Evolutionary conservation across 805 yeast species (phyloP).

Genomic region (Barnettozyma populi): DNA sequence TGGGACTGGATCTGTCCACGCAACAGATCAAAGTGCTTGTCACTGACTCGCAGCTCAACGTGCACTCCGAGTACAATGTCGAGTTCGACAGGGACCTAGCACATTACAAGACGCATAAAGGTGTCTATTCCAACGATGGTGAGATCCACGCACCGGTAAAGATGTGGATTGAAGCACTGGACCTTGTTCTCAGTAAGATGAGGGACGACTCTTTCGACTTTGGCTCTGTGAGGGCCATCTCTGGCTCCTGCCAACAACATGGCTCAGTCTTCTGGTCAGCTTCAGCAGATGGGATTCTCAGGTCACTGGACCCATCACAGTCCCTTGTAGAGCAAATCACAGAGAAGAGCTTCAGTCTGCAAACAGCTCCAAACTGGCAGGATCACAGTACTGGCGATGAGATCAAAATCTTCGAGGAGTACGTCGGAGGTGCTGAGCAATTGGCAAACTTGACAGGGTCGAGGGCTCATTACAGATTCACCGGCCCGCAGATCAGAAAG

Average conservation of each 20-base stretch:
- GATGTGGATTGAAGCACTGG: constrained; percentile 89
- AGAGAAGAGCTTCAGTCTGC: constrained; percentile 52
- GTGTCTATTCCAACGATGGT: constrained; percentile 57
- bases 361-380: constrained; percentile 88
- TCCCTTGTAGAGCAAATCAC: constrained; percentile 42
- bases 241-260: constrained; percentile 91
- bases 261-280: constrained; percentile 81
- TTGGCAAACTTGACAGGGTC: constrained; percentile 76
- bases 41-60: constrained; percentile 47
- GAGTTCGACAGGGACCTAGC: constrained; percentile 67
- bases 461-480: constrained; percentile 81
- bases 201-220: constrained; percentile 50
- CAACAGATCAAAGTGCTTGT: constrained; percentile 81
- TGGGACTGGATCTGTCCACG: constrained; percentile 86
- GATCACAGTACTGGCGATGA: constrained; percentile 83
- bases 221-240: constrained; percentile 52
- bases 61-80: constrained; percentile 53
- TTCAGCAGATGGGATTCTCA: constrained; percentile 38
- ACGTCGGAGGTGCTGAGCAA: constrained; percentile 52
- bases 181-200: constrained; percentile 52
- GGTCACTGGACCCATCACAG: constrained; percentile 27
- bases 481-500: constrained; percentile 88
- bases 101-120: constrained; percentile 61
- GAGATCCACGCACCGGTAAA: constrained; percentile 73
- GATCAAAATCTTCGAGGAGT: constrained; percentile 51